Evolutionary conservation across 1,284 basidiomycete species (phyloP), one percentile per base, ranked within the genome.

Genomic region (Malassezia caprae): DNA sequence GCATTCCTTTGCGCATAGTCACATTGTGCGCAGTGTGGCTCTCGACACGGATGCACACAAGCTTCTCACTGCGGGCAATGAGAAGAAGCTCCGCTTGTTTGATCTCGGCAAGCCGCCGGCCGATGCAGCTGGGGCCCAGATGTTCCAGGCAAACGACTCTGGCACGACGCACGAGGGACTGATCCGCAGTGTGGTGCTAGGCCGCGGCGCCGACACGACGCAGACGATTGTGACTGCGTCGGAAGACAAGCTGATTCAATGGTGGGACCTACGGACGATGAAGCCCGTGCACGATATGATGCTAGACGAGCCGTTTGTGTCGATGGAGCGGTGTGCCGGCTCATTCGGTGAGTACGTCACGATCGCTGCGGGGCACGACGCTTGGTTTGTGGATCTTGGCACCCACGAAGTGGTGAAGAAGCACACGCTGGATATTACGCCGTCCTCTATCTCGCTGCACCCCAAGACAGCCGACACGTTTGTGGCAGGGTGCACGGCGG

Each of bases 21-120:
- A 98, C 77, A 98, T 99, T 74, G 93, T 99, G 64, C 86, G 91
- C 62, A 88, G 86, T 35, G 89, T 96, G 35, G 90, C 90, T 12
- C 78, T 96, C 62, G 85, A 87, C 10, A 82, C 83, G 8, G 77
- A 77, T 43, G 78, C 82, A 11, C 78, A 80, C 3, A 83, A 83
- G 73, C 80, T 90, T 51, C 78, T 93, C 51, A 90, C 88, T n/a
- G 91, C 90, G 39, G 93, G 93, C 0, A 86, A 96, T 78, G 94
- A 98, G 77, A 96, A 96, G 81, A 96, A 90, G 78, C 85, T 96
- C 52, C 82, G 93, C 53, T 83, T 96, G 69, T 98, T 96, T 75
- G 89, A 96, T 78, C 80, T 98, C 34, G 47, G 27, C 8, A 52
- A 52, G 35, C 50, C 42, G 13, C n/a, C 31, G 19, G 21, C 31